A percentile compares a stretch with the other conserved stretches of the same genome.
Conservation (phyloP, 768 basidiomycete species). For the Tricholoma furcatifolium region DNA sequence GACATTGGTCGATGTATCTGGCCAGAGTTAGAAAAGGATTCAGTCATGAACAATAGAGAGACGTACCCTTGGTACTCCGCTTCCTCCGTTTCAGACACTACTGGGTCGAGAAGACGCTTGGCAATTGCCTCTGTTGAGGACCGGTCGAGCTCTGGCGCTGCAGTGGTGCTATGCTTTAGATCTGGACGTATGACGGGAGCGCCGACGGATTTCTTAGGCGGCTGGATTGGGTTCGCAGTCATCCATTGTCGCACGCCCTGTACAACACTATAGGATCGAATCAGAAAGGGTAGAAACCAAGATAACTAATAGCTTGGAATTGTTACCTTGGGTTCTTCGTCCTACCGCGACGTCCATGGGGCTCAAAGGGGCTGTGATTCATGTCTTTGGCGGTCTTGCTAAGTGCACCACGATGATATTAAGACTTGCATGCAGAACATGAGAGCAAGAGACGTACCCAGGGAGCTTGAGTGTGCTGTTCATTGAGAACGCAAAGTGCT, state of each 20-base stretch:
- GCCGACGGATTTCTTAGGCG: conserved; percentile 37
- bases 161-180: conserved; percentile 28
- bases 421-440: not conserved
- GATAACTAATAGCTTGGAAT: not conserved
- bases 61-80: conserved; percentile 72
- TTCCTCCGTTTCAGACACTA: conserved; percentile 61
- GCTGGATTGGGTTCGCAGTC: conserved; percentile 48
- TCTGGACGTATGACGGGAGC: conserved; percentile 37
- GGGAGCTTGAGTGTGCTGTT: conserved; percentile 83
- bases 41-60: not conserved
- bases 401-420: not conserved
- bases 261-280: conserved; percentile 49
- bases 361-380: conserved; percentile 74
- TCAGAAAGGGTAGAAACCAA: not conserved
- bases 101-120: conserved; percentile 55
- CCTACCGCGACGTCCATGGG: conserved; percentile 43
- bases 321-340: conserved; percentile 35
- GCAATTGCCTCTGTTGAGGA: conserved; percentile 62
- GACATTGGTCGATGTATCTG: conserved; percentile 76
- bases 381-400: conserved; percentile 72
- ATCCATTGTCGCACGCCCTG: conserved; percentile 83
- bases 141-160: conserved; percentile 33
- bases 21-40: too few relatives aligned
- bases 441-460: conserved; percentile 46
- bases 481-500: conserved; percentile 93